Conservation (phyloP, 2,329 filamentous ascomycete genomes). For the Diaporthe citri region DNA sequence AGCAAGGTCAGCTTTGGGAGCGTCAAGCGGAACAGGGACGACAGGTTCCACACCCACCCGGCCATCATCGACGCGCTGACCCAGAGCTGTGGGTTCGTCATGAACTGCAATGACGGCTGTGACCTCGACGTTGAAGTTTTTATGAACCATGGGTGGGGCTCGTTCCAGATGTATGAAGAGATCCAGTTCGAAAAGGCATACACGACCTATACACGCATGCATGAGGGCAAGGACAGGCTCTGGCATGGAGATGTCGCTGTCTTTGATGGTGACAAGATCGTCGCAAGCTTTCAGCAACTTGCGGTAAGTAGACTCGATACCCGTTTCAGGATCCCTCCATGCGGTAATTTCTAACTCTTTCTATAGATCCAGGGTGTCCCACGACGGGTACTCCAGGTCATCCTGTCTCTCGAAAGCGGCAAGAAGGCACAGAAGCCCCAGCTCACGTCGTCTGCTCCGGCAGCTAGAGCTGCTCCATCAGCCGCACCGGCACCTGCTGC, state of each 20-base stretch:
- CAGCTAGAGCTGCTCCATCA: background rate
- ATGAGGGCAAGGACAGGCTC: conserved; percentile 63
- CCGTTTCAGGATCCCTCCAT: accelerated
- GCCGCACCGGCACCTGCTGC: background rate
- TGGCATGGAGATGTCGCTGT: conserved; percentile 67
- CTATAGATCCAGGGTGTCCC: conserved; percentile 56
- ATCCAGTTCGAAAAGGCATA: conserved; percentile 61
- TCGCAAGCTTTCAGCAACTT: conserved; percentile 67
- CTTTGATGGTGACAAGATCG: conserved; percentile 64
- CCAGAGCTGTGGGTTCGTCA: conserved; percentile 71
- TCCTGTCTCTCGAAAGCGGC: conserved; percentile 43
- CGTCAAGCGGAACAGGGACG: conserved; percentile 60
- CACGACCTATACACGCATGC: conserved; percentile 69
- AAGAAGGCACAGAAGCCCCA: background rate
- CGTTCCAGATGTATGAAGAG: conserved; percentile 63
- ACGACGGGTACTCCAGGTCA: conserved; percentile 48
- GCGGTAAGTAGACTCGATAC: conserved; percentile 65
- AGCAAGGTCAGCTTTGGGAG: conserved; percentile 53
- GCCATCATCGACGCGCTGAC: conserved; percentile 71
- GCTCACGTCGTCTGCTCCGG: background rate
- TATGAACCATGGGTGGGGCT: conserved; percentile 72
- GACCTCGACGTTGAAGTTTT: conserved; percentile 67
- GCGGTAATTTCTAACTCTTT: background rate
- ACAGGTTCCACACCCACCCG: conserved; percentile 66
- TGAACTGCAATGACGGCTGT: conserved; percentile 69